phyloP scores from a whole-genome alignment of 202 grass and related monocot genomes.

The Setaria italica region DNA sequence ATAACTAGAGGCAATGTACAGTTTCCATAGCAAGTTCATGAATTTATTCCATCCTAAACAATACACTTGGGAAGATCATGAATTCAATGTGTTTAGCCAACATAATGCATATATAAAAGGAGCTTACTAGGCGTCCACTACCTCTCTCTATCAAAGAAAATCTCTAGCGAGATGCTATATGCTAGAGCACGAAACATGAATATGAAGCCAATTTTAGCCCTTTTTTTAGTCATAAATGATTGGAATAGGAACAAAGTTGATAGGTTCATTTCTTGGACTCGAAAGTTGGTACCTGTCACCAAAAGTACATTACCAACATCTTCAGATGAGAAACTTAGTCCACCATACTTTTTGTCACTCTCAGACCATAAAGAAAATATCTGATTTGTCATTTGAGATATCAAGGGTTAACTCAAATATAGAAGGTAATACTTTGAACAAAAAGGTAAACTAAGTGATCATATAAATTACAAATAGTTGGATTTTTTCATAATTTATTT shows the following conservation, averaged over 20 bases:
- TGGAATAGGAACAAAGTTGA: neutral
- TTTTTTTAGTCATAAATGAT: no score
- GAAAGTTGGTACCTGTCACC: neutral
- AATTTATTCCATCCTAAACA: no score
- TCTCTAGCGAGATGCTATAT: no score
- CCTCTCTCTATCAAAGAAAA: no score
- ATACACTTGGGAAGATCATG: no score
- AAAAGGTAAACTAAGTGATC: neutral
- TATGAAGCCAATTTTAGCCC: no score
- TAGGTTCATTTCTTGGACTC: neutral
- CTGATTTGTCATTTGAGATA: neutral
- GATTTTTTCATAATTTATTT: neutral
- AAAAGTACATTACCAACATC: constrained; percentile 16
- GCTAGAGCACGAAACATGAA: no score
- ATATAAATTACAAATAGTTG: neutral
- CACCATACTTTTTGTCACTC: neutral
- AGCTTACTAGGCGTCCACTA: no score
- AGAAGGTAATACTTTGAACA: neutral
- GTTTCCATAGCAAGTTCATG: no score
- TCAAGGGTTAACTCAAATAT: neutral
- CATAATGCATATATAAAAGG: no score
- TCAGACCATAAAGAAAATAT: constrained; percentile 17
- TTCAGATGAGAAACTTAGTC: neutral
- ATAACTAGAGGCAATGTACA: no score
- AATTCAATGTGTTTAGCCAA: no score